Evolutionary conservation across 176 grass and related monocot genomes (phyloP), one percentile per base, ranked within the genome.

Genomic region (Pharus latifolius): DNA sequence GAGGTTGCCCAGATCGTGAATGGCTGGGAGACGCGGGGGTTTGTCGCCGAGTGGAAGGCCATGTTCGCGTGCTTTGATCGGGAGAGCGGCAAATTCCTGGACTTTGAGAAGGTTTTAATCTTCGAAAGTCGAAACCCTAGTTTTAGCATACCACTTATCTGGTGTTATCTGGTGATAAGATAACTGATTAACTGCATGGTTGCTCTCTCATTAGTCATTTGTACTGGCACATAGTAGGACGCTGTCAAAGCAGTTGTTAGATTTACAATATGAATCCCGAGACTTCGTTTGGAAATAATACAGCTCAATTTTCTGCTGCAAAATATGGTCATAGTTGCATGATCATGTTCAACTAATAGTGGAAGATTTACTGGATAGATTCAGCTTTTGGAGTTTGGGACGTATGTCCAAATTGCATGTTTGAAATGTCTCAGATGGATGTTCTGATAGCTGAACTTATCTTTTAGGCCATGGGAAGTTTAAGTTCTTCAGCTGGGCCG

Each of bases 11-110:
- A 82, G 2, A 42, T 92, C 70, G 80, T 92, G 1, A 61, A 56
- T 18, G 83, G 81, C 17, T 97, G 94, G 86, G 83, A 90, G 82
- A 63, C 78, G 44, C 89, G 68, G 7, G 83, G 89, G 11, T 50
- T 97, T 43, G 80, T 97, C 29, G 80, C 89, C 8, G 89, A 90
- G 48, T 92, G 94, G 94, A 88, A 85, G 78, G 84, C 78, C 29
- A 79, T 18, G 59, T 97, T 97, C 57, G 65, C 77, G 0, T 72
- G 54, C 78, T 97, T 97, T 24, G 86, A 97, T 56, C 33, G 23
- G 41, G 77, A 52, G 9, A 49, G 35, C 15, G 73, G 84, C 4
- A 88, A 83, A 80, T 97, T 92, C 60, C 49, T 62, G 16, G 86
- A 97, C 43, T 69, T 63, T 10, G 78, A 88, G 18, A 90, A 90